phyloP scores from a whole-genome alignment of 1,284 basidiomycete species.

The Ganoderma boninense region DNA sequence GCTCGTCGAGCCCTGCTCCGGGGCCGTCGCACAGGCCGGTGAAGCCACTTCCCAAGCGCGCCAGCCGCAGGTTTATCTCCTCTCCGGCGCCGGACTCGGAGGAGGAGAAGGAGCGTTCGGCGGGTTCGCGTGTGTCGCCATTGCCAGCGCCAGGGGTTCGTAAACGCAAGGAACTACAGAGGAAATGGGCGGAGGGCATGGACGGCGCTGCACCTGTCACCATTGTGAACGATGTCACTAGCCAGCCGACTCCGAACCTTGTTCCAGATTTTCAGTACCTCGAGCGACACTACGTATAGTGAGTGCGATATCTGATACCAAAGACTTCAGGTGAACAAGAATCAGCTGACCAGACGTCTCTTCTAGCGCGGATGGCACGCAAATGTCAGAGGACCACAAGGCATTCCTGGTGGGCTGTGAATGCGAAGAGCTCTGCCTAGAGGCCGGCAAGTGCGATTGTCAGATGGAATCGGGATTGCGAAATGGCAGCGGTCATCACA shows the following conservation, averaged over 20 bases:
- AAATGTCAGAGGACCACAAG: background rate
- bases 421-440: conserved; percentile 40
- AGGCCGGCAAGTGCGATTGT: conserved; percentile 42
- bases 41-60: conserved; percentile 20
- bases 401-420: conserved; percentile 42
- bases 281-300: conserved; percentile 60
- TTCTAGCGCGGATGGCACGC: background rate
- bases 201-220: conserved; percentile 52
- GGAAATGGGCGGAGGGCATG: conserved; percentile 16
- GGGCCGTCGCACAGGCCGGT: background rate
- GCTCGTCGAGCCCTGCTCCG: conserved; percentile 1
- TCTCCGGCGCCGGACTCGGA: conserved; percentile 13
- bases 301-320: conserved; percentile 29
- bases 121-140: background rate
- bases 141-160: conserved; percentile 3
- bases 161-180: conserved; percentile 17
- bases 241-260: conserved; percentile 54
- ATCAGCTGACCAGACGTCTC: background rate
- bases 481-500: conserved; percentile 30
- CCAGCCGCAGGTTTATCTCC: background rate
- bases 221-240: conserved; percentile 57
- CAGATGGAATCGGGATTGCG: conserved; percentile 40
- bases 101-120: background rate
- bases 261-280: conserved; percentile 56
- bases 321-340: background rate